These are phyloP conservation scores for Boletus sp. DNA, from an alignment of 768 basidiomycete species.

Conservation along the genomic window DNA sequence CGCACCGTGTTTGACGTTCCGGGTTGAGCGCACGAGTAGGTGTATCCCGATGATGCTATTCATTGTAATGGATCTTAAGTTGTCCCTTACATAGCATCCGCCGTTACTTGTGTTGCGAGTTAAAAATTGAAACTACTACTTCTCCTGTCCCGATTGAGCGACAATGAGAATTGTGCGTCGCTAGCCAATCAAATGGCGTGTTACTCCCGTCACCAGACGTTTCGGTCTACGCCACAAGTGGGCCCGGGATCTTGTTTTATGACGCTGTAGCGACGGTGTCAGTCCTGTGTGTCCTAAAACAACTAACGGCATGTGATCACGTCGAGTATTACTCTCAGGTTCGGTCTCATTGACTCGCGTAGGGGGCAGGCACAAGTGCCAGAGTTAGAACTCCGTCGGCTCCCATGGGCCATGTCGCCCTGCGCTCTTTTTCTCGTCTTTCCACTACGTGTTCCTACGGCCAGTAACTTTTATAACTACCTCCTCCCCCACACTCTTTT, in stretches of 20 bases:
- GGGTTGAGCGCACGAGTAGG: conserved; percentile 15
- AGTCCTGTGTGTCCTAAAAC: too few species aligned
- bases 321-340: too few species aligned
- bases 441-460: too few species aligned
- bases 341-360: not conserved
- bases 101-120: not conserved
- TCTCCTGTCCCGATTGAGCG: not conserved
- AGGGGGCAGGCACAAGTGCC: conserved; percentile 1
- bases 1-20: conserved; percentile 59
- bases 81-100: conserved; percentile 2
- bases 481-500: conserved; percentile 22
- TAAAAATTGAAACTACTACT: not conserved
- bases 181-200: not conserved
- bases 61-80: conserved; percentile 5
- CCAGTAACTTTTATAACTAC: conserved; percentile 6
- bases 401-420: not conserved
- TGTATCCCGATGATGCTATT: conserved; percentile 1
- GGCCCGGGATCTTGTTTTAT: too few species aligned
- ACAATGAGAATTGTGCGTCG: not conserved
- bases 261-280: too few species aligned
- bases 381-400: conserved; percentile 33
- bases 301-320: too few species aligned
- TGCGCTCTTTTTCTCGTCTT: not conserved
- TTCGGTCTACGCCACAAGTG: too few species aligned
- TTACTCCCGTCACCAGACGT: too few species aligned